Evolutionary conservation across 2,329 filamentous ascomycete species (phyloP).

Genomic region (Apiospora saccharicola): DNA sequence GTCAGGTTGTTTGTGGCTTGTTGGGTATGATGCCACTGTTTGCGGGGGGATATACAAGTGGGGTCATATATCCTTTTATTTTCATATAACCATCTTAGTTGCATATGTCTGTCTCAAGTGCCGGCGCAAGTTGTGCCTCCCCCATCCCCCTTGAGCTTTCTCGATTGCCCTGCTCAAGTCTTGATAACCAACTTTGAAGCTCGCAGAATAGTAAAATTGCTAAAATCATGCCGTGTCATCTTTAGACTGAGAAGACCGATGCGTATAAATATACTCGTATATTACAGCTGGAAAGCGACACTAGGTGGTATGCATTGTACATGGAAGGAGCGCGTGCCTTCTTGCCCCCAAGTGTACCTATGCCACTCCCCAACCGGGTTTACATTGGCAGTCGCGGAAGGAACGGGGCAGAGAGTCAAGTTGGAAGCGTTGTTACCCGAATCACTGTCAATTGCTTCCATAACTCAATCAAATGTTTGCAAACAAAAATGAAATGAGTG

Average conservation of each 20-base stretch:
- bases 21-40: background rate
- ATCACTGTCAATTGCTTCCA: background rate
- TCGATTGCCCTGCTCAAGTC: background rate
- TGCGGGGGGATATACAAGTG: background rate
- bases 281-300: background rate
- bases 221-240: background rate
- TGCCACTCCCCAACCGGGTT: background rate
- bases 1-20: constrained; percentile 14
- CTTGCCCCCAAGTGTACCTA: background rate
- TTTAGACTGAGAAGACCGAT: no score
- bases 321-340: background rate
- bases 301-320: background rate
- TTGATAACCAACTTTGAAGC: background rate
- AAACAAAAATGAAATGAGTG: background rate
- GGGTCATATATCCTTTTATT: background rate
- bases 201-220: background rate
- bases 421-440: background rate
- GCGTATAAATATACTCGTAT: no score
- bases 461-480: background rate
- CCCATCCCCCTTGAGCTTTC: background rate
- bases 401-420: background rate
- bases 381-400: background rate
- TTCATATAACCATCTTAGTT: constrained; percentile 4
- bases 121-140: background rate
- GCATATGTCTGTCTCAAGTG: background rate